Evolutionary conservation across 805 yeast species (phyloP).

Genomic region (Saturnispora hagleri): DNA sequence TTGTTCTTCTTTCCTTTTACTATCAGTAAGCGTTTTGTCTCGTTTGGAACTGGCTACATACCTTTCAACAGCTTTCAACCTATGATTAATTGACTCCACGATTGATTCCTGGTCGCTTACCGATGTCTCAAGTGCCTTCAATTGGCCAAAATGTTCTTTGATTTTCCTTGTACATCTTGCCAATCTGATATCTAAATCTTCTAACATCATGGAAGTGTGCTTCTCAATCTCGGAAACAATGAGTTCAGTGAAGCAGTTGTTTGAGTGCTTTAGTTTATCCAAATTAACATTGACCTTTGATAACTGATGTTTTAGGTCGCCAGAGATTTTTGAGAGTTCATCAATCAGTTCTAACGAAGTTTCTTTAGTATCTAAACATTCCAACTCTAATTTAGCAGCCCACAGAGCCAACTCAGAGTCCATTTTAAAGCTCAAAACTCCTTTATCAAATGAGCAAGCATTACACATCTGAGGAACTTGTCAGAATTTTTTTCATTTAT

Average conservation of each 20-base stretch:
- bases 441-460: background rate
- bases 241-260: constrained; percentile 1
- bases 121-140: background rate
- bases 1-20: background rate
- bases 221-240: background rate
- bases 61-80: background rate
- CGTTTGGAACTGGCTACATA: background rate
- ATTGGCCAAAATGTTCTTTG: background rate
- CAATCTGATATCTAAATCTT: background rate
- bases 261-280: constrained; percentile 3
- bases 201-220: constrained; percentile 1
- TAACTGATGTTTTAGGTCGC: constrained; percentile 7
- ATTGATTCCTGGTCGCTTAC: background rate
- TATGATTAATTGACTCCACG: background rate
- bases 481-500: background rate
- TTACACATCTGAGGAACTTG: background rate
- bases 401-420: constrained; percentile 27
- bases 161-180: background rate
- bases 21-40: background rate
- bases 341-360: constrained; percentile 15
- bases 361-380: constrained; percentile 35
- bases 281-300: constrained; percentile 4
- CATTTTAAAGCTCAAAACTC: constrained; percentile 15
- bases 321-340: constrained; percentile 10
- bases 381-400: constrained; percentile 45